phyloP scores from a whole-genome alignment of 164 flowering plant genomes.

The Amborella trichopoda region DNA sequence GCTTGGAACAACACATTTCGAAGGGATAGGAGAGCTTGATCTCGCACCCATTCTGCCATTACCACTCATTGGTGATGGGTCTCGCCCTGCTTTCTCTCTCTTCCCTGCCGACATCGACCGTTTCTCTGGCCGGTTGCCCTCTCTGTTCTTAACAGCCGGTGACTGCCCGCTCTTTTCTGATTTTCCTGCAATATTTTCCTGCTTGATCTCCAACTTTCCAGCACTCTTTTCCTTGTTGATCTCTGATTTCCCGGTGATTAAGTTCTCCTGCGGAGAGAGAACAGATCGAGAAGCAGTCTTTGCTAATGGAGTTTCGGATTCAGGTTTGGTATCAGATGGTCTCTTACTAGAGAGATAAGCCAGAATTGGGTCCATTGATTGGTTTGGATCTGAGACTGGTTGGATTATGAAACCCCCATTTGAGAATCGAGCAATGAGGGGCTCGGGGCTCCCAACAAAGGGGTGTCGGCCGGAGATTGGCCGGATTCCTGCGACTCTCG shows the following conservation, averaged over 20 bases:
- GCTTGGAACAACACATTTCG: conserved; percentile 85
- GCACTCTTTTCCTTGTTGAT: neutral
- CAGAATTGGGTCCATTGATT: conserved; percentile 30
- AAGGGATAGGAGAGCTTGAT: conserved; percentile 80
- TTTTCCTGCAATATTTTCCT: neutral
- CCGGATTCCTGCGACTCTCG: conserved; percentile 50
- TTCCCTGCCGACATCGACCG: conserved; percentile 46
- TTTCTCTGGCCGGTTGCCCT: no score
- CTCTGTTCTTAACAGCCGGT: conserved; percentile 18
- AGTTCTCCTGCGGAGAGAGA: conserved; percentile 21
- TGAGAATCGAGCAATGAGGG: conserved; percentile 41
- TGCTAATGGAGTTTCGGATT: neutral
- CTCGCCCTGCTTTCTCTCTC: conserved; percentile 19
- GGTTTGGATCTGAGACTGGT: conserved; percentile 50
- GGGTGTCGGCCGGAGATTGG: conserved; percentile 80
- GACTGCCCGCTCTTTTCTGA: conserved; percentile 42
- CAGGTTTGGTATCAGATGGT: neutral
- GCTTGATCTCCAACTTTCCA: neutral
- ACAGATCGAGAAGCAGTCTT: conserved; percentile 22
- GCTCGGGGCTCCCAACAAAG: conserved; percentile 64
- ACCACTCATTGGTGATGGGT: conserved; percentile 29
- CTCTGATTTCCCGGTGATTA: neutral
- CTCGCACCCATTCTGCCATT: conserved; percentile 28
- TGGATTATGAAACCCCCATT: conserved; percentile 62
- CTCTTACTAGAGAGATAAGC: conserved; percentile 26